Base-by-base conservation (phyloP, 2,329 filamentous ascomycete species). In the Cladorrhinum sp. region DNA sequence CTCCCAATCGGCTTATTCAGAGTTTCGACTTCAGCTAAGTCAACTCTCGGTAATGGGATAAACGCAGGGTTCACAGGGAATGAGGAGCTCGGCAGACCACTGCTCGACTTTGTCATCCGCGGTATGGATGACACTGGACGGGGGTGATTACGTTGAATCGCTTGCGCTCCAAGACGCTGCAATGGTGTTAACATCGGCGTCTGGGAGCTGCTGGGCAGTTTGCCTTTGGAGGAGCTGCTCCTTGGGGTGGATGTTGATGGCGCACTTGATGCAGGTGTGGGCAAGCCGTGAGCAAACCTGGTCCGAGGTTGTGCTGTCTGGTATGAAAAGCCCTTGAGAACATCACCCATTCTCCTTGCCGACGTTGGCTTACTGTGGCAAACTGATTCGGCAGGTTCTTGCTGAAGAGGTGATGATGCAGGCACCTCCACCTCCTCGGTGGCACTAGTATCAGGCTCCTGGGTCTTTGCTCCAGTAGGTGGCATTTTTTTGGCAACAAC, bases 1-100 rank as follows among this genome's bases (percentile, higher is more conserved):
- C 83, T 86, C 13, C 84, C 83, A 5, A 73, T 64, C 10, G 74
- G 61, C 56, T 67, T 69, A 65, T 84, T 81, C 48, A 85, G 69
- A 1, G 80, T 79, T 65, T 80, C 80, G 2, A 85, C 75, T 65
- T 85, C 83, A 7, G 74, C 74, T 24, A 83, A 62, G 63, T 85
- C 80, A 2, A 82, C 81, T 59, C 77, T 81, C 1, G 83, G 83
- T 8, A 85, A 72, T 0, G 83, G 81, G 5, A 85, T 76, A 65
- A 82, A 82, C 0, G 81, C 75, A 2, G 83, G 80, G 63, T 86
- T 83, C 38, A 82, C 71, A 1, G 79, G 76, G 2, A 80, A 54
- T 1, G 57, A 55, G 16, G 49, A 48, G 7, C 50, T n/a, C 12
- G 48, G 22, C n/a, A 57, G 51, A 2, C 22, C 20, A 49, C 16